Base-by-base conservation (phyloP, 176 grass and related monocot species). In the Saccharum spontaneum region DNA sequence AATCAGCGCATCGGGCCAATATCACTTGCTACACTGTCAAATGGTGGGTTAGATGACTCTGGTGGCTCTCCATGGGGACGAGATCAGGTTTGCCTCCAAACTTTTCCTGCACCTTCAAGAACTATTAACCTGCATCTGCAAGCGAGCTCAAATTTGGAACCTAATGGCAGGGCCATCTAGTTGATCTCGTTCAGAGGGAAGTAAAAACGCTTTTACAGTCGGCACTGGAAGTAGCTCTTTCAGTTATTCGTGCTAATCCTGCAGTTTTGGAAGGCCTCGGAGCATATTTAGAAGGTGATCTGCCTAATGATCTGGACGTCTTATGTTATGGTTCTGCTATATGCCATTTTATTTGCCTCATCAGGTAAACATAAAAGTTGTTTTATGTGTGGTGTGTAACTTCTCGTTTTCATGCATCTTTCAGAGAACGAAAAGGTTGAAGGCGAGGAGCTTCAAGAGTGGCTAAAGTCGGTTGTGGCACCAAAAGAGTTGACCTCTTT, bases 371-470 rank as follows among this genome's bases (percentile, higher is more conserved):
- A 34, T 80, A 24, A 66, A 62, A 70, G 38, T 20, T 76, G 4
- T 49, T 87, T 63, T 10, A 6, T 36, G 6, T 46, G 50, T 45
- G 26, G 46, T 84, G 75, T 79, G 15, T 75, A 80, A 80, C 71
- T 77, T 37, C 8, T 76, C n/a, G 37, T 63, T 85, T 84, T 30
- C 16, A 39, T 71, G 14, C 39, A 12, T 57, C 10, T 67, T 78
- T 55, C 90, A 99, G 97, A 99, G 80, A 97, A 99, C 54, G 97
- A 99, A 80, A 97, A 97, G 52, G 97, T 99, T 66, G 94, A 99
- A 87, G 97, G 97, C 0, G 94, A 99, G 85, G 94, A 99, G 62
- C 92, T 99, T 81, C 92, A 99, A 86, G 82, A 92, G 87, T 99
- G 97, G 97, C 82, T 99, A 4, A 94, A 99, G 77, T 92, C 94